Evolutionary conservation across 2,329 filamentous ascomycete genomes (phyloP), one percentile per base, ranked within the genome.

Genomic region (Aspergillus sp.): DNA sequence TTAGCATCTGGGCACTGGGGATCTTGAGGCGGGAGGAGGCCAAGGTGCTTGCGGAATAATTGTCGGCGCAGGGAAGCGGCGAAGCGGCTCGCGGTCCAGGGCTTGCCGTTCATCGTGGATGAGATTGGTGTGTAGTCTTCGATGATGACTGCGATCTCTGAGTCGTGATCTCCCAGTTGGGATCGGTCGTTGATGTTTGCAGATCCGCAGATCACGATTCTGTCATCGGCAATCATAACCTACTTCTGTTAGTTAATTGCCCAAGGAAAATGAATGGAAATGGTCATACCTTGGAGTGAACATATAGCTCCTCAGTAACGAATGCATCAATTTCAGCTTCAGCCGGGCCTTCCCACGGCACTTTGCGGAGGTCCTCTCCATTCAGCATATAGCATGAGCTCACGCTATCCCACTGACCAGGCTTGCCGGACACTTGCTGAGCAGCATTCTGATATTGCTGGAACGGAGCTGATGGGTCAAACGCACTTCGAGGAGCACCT

Each of bases 141-240:
- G 78, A 96, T 87, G 41, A 97, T 83, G 47, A 96, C 86, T 35
- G 87, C 86, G 35, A 97, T 79, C 66, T 97, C 91, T 43, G 86
- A 93, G 67, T 97, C 91, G 67, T 95, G 91, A 57, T 85, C 81
- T 12, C 91, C 91, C 4, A 93, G 73, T 68, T 95, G 90, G 44
- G 88, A 83, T 47, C 91, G 85, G 64, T 97, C 91, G 66, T 96
- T 97, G 59, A 96, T 77, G 68, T 96, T 97, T 54, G 87, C 88
- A 22, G 85, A 90, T 15, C 89, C 89, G 63, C 89, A 93, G 46
- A 96, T 82, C 1, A 87, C 89, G 43, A 89, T 79, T 46, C 83
- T 82, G 66, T 97, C 91, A 63, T 97, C 90, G 1, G 85, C 86
- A 56, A 96, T 91, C 56, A 93, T 78, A 46, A 77, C 67, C 73